Base-by-base conservation (phyloP, 2,329 filamentous ascomycete genomes). In the Monosporascus sp. region DNA sequence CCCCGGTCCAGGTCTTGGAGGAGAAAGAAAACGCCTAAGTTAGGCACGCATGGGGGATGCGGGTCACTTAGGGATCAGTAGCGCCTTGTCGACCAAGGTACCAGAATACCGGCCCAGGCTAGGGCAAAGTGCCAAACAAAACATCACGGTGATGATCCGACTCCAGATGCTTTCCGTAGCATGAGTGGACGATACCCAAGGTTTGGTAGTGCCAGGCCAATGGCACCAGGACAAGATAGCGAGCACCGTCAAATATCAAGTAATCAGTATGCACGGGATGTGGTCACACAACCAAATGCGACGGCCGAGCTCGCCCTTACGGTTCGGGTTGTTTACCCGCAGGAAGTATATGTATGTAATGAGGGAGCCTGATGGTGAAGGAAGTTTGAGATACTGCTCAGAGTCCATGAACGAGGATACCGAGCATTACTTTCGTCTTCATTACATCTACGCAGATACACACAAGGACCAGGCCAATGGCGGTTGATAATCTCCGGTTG, bases 1-100 rank as follows among this genome's bases (percentile, higher is more conserved):
- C 52, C 52, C 53, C 51, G 47, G 54, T 54, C 51, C 42, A 54
- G 51, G 52, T 50, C 50, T 50, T 49, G 38, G 44, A 27, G 41
- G 34, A 52, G 51, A 50, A 53, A 57, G 58, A 57, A 55, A 57
- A 55, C 57, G 31, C 31, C 31, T 34, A 6, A 25, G 24, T 6
- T 25, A 34, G 31, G 31, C 31, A 2, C 5, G 9, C 9, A 14
- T 14, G 31, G 31, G 27, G 31, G 31, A 14, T 14, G 31, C 1
- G 31, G 31, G 31, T 53, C 58, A 57, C 50, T 57, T 56, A 47
- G 54, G 15, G 49, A 50, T 51, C 44, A 52, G 50, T 41, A 41
- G 47, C 25, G 44, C 11, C 36, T 39, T 31, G 22, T 17, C 31
- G 41, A 25, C 24, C 31, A 34, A 34, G 17, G 38, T 41, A 41